Conservation (phyloP, 306 rosid species). For the Cicer pinnatifidum region DNA sequence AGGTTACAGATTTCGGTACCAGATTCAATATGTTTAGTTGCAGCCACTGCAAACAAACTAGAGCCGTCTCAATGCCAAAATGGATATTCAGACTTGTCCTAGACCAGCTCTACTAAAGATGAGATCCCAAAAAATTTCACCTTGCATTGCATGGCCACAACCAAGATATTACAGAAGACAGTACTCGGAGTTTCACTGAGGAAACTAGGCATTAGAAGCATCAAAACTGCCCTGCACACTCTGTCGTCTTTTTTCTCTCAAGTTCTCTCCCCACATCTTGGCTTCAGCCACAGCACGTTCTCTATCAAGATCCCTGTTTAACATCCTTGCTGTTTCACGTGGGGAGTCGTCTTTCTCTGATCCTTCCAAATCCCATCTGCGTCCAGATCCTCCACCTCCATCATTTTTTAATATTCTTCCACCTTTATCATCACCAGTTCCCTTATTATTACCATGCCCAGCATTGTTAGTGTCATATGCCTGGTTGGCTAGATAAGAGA, state of each 20-base stretch:
- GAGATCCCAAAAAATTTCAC: conserved; percentile 41
- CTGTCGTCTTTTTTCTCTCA: conserved; percentile 86
- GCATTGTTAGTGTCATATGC: conserved; percentile 61
- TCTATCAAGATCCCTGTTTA: conserved; percentile 77
- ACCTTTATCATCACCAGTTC: conserved; percentile 63
- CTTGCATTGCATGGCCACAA: conserved; percentile 32
- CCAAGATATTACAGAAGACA: conserved; percentile 31
- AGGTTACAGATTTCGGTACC: conserved; percentile 55
- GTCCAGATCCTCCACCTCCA: conserved; percentile 76
- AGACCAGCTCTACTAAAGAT: conserved; percentile 44
- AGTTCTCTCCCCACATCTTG: conserved; percentile 98
- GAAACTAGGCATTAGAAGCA: conserved; percentile 59
- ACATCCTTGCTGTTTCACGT: conserved; percentile 71
- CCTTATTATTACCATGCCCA: conserved; percentile 61
- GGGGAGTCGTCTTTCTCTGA: conserved; percentile 89
- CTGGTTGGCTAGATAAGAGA: conserved; percentile 84
- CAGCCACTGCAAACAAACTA: conserved; percentile 43
- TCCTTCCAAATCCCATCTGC: conserved; percentile 78
- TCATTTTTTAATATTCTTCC: conserved; percentile 71
- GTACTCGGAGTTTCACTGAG: conserved; percentile 17
- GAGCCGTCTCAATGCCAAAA: conserved; percentile 30
- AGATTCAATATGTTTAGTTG: conserved; percentile 45
- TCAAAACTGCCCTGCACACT: conserved; percentile 82
- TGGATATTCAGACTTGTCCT: conserved; percentile 40
- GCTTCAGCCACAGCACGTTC: conserved; percentile 98